Evolutionary conservation across 2,329 filamentous ascomycete species (phyloP), one percentile per base, ranked within the genome.

Genomic region (Trichothecium sympodiale): DNA sequence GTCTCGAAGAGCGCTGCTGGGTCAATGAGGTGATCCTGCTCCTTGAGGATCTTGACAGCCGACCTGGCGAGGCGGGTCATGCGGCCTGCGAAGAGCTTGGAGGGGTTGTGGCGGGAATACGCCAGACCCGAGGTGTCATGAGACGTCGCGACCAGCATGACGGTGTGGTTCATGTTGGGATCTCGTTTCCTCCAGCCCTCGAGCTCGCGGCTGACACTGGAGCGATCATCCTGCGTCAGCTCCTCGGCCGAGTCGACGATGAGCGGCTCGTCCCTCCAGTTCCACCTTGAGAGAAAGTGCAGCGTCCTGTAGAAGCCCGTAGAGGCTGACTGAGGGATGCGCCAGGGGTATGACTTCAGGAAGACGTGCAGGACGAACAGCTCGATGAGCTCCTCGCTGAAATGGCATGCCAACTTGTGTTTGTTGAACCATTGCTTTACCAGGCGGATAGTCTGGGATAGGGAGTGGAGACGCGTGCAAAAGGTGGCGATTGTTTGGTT

Each of bases 181-280:
- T 98, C 91, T 36, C 91, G 78, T 44, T 82, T 85, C 39, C 91
- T 74, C 85, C 86, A 94, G 12, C 81, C 79, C 41, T 85, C 76
- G 39, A 96, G 80, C 15, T 81, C 77, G 4, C 78, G 83, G 27
- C 68, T 69, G 43, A 91, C 77, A 3, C 67, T 62, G 23, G 72
- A 61, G 9, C 80, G 67, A 20, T 82, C 74, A 9, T 72, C 62
- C 7, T 65, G 57, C 7, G 72, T 71, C 50, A 93, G 67, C 12
- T 77, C 71, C 41, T 69, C 72, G 9, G 76, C 71, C 5, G 58
- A 55, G 54, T 95, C 86, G 17, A 95, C 69, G 25, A 94, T 68
- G 23, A 96, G 66, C 2, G 91, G 83, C 36, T 87, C 80, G 7
- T 78, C 68, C 18, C 83, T 76, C 91, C 91, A 98, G 54, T 96